Conservation (phyloP, 1,284 basidiomycete species). For the Mycosarcoma mackinlayi region DNA sequence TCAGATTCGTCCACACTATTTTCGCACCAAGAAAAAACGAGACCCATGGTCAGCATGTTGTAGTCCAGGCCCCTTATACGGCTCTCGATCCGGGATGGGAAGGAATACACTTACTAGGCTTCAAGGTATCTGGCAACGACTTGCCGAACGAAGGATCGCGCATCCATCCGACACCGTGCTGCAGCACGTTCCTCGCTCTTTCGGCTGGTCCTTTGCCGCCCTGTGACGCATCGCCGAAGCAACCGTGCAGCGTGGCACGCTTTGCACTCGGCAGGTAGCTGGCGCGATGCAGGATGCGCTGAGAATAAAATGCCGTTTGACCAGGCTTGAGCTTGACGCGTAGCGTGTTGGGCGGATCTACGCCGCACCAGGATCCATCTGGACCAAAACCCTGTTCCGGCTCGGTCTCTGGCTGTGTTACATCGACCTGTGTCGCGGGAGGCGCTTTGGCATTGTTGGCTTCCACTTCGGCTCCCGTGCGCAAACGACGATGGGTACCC, state of each 20-base stretch:
- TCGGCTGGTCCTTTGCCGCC: slow-evolving; percentile 49
- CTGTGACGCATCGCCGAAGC: slow-evolving; percentile 72
- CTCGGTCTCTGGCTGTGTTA: background rate
- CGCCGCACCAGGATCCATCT: slow-evolving; percentile 73
- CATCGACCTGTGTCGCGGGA: slow-evolving; percentile 16
- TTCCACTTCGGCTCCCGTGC: slow-evolving; percentile 73
- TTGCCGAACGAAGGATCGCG: slow-evolving; percentile 73
- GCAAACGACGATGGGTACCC: slow-evolving; percentile 75
- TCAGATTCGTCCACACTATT: slow-evolving; percentile 74
- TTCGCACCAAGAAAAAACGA: background rate
- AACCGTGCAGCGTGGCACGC: slow-evolving; percentile 80
- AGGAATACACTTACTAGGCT: slow-evolving; percentile 70
- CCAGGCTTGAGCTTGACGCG: slow-evolving; percentile 76
- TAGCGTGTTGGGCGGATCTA: slow-evolving; percentile 74
- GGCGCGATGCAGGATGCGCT: slow-evolving; percentile 81
- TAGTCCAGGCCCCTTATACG: no score
- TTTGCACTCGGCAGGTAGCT: slow-evolving; percentile 73
- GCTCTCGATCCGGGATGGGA: no score
- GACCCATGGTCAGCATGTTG: background rate
- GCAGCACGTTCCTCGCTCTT: slow-evolving; percentile 78
- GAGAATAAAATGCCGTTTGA: slow-evolving; percentile 84
- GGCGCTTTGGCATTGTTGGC: slow-evolving; percentile 54
- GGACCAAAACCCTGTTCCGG: slow-evolving; percentile 62
- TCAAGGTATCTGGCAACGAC: slow-evolving; percentile 72
- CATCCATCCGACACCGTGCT: slow-evolving; percentile 83